Conservation (phyloP, 192 early-diverging fungal genomes). For the Obelidium mucronatum region DNA sequence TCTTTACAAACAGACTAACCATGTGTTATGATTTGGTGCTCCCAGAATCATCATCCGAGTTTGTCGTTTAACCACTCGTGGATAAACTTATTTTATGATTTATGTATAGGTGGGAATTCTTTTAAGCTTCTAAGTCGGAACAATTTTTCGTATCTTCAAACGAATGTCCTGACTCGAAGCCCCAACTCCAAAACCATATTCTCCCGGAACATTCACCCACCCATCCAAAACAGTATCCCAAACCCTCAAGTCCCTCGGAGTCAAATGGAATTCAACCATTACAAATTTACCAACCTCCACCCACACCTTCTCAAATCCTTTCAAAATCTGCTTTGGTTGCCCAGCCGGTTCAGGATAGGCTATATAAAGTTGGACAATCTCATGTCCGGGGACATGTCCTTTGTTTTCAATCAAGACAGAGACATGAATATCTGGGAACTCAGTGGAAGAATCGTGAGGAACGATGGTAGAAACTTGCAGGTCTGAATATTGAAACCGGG, state of each 20-base stretch:
- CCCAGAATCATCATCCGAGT: no score
- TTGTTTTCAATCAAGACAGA: slow-evolving; percentile 49
- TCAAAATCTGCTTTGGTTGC: slow-evolving; percentile 43
- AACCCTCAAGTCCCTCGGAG: slow-evolving; percentile 4
- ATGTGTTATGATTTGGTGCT: no score
- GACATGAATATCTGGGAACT: slow-evolving; percentile 17
- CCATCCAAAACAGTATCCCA: slow-evolving; percentile 17
- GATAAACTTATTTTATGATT: no score
- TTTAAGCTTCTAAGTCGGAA: no score
- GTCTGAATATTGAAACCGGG: slow-evolving; percentile 54
- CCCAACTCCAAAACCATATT: slow-evolving; percentile 11
- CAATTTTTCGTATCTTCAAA: not conserved
- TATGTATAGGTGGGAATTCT: no score
- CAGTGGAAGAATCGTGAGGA: not conserved
- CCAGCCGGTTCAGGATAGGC: slow-evolving; percentile 34
- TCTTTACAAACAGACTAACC: no score
- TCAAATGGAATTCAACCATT: slow-evolving; percentile 36
- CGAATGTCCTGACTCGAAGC: slow-evolving; percentile 27
- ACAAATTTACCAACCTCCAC: slow-evolving; percentile 51
- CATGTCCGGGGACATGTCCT: slow-evolving; percentile 42
- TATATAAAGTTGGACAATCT: slow-evolving; percentile 58
- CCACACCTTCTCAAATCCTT: slow-evolving; percentile 48
- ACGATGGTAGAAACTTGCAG: not conserved
- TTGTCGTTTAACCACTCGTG: no score
- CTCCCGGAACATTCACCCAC: slow-evolving; percentile 21